Conservation (phyloP, 2,329 filamentous ascomycete species). For the Neurospora sp. region DNA sequence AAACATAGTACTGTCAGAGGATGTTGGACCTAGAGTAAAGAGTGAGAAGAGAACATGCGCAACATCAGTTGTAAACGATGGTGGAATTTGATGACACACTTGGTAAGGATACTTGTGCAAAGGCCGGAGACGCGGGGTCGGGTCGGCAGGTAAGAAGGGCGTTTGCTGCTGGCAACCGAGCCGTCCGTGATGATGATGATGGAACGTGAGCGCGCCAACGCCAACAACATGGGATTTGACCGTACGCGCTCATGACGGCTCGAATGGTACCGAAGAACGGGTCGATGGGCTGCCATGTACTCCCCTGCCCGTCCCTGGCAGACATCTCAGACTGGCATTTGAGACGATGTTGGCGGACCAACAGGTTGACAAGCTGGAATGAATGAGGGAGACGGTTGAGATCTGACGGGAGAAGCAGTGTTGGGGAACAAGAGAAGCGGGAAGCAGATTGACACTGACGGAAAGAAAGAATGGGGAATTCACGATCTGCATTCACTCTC, state of each 20-base stretch:
- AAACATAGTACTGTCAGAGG: background rate
- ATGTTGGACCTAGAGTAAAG: background rate
- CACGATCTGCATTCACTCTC: background rate
- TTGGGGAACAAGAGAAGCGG: background rate
- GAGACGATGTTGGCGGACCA: background rate
- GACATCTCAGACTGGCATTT: background rate
- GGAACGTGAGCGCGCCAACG: background rate
- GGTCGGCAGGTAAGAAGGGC: background rate
- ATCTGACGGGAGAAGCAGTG: background rate
- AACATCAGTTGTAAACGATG: background rate
- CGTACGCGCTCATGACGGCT: background rate
- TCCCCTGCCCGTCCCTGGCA: background rate
- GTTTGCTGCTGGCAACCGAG: background rate
- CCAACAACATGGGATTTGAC: background rate
- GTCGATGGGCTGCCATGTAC: background rate
- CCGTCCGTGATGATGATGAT: background rate
- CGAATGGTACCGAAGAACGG: background rate
- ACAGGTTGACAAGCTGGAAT: background rate
- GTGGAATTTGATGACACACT: background rate
- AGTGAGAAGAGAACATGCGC: background rate
- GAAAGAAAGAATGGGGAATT: background rate
- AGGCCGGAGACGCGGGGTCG: background rate
- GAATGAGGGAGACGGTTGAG: background rate
- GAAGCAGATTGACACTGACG: background rate
- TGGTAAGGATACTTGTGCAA: background rate